Percentiles rank a stretch among this genome's conserved stretches.
Evolutionary conservation across 2,329 filamentous ascomycete species (phyloP).

Genomic region (Aspergillus sclerotialis): DNA sequence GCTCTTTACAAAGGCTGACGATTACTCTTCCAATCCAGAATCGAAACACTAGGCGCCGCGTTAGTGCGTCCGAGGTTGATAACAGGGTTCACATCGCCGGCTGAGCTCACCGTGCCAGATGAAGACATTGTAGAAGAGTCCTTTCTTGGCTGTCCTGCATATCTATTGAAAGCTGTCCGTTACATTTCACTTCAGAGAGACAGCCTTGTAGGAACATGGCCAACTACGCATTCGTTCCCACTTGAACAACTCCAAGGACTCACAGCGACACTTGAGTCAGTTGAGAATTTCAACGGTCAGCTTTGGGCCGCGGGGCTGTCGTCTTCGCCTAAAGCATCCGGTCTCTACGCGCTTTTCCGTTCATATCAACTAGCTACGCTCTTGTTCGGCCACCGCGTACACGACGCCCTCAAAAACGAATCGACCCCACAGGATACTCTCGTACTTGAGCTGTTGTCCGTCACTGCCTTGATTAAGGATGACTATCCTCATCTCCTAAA

Average conservation of each 20-base stretch:
- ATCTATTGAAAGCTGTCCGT: conserved; percentile 22
- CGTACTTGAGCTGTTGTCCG: conserved; percentile 17
- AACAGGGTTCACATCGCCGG: conserved; percentile 13
- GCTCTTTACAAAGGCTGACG: neutral
- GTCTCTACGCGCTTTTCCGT: conserved; percentile 20
- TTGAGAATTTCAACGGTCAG: conserved; percentile 19
- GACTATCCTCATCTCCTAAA: conserved; percentile 22
- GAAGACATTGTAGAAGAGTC: conserved; percentile 25
- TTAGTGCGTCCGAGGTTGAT: conserved; percentile 25
- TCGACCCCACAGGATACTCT: conserved; percentile 11
- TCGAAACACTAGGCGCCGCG: conserved; percentile 26
- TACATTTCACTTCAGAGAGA: conserved; percentile 21
- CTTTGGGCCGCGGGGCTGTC: conserved; percentile 18
- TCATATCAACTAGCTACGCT: conserved; percentile 23
- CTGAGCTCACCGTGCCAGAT: conserved; percentile 7
- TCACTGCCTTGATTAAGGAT: conserved; percentile 17
- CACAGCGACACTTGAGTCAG: conserved; percentile 10
- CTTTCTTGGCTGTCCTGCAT: conserved; percentile 30
- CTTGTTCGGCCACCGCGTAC: conserved; percentile 25
- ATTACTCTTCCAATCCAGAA: conserved; percentile 11
- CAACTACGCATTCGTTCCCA: conserved; percentile 1
- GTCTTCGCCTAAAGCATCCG: conserved; percentile 8
- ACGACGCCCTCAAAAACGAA: conserved; percentile 15
- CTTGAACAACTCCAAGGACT: conserved; percentile 8
- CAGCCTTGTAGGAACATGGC: conserved; percentile 7